phyloP scores from a whole-genome alignment of 202 grass and related monocot species.

The Dendrocalamus latiflorus region DNA sequence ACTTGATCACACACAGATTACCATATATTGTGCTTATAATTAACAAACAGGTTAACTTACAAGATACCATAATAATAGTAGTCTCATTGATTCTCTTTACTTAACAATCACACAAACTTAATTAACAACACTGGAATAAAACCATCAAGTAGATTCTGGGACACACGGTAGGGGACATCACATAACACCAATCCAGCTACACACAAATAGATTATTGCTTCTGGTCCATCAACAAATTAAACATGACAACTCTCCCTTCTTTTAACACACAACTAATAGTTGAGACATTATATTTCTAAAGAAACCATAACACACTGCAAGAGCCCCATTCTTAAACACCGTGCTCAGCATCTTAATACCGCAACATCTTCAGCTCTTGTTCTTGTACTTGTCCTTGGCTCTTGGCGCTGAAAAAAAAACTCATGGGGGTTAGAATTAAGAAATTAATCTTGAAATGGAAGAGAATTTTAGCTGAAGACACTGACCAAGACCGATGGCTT shows the following conservation, averaged over 20 bases:
- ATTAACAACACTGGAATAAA: slow-evolving; percentile 83
- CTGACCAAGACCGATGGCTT: slow-evolving; percentile 88
- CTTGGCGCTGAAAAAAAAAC: slow-evolving; percentile 56
- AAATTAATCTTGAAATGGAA: slow-evolving; percentile 33
- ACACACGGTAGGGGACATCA: slow-evolving; percentile 59
- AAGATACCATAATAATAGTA: slow-evolving; percentile 70
- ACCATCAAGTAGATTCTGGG: slow-evolving; percentile 57
- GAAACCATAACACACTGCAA: slow-evolving; percentile 52
- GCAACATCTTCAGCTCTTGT: slow-evolving; percentile 61
- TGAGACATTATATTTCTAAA: slow-evolving; percentile 63
- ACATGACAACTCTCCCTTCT: slow-evolving; percentile 62
- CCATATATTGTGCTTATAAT: slow-evolving; percentile 51
- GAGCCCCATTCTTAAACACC: slow-evolving; percentile 49
- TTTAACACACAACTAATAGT: slow-evolving; percentile 55
- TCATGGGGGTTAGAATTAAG: slow-evolving; percentile 20
- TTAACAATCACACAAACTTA: slow-evolving; percentile 58
- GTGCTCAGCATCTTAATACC: slow-evolving; percentile 36
- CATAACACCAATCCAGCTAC: slow-evolving; percentile 63
- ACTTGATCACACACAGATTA: slow-evolving; percentile 58
- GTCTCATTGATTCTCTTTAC: slow-evolving; percentile 52
- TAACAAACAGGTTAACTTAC: slow-evolving; percentile 54
- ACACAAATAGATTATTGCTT: slow-evolving; percentile 72
- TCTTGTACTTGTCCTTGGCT: slow-evolving; percentile 80
- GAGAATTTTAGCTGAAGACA: slow-evolving; percentile 32
- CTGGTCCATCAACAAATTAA: slow-evolving; percentile 67